Base-by-base conservation (phyloP, 2,329 filamentous ascomycete genomes). In the Calonectria henricotiae region DNA sequence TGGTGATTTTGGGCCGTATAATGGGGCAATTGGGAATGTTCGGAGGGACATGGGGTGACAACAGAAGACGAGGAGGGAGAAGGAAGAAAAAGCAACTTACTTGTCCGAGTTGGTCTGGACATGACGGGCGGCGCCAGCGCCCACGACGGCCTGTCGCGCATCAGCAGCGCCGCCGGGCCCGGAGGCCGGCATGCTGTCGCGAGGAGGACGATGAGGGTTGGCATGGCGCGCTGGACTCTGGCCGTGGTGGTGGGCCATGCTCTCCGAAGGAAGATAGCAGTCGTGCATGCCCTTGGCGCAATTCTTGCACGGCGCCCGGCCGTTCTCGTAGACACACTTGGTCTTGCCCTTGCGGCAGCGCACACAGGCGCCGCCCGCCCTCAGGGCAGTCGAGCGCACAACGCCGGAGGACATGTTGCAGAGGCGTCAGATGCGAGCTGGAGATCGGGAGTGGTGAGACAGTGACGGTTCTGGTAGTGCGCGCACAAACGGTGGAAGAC, bases 291-390 rank as follows among this genome's bases (percentile, higher is more conserved):
- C 89, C 80, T 90, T 90, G 58, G 88, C 87, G 81, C 89, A 90
- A 81, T 90, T 90, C 79, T 89, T 89, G 83, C 89, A 90, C 13
- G 89, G 89, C n/a, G 88, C 87, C 78, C 88, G 85, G 62, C 88
- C 88, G 75, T 89, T 90, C 72, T 90, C 89, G 82, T 90, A 90
- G 76, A 90, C 88, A 72, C 89, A 90, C 77, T 90, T 90, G 63
- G 89, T 90, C 81, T 90, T 90, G 82, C 89, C 89, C 79, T 90
- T 90, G 79, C 89, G 88, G 81, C 89, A 90, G 80, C 89, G 88
- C 74, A 90, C 89, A 74, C 89, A 90, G 76, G 89, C 89, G 76
- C 88, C 88, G 78, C 88, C 88, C 79, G 88, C 88, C 78, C 88
- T 85, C 66, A 90, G 87, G 80, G 88, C 89, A 74, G 88, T 90